phyloP scores from a whole-genome alignment of 2,329 filamentous ascomycete species.

The Colletotrichum tropicale region DNA sequence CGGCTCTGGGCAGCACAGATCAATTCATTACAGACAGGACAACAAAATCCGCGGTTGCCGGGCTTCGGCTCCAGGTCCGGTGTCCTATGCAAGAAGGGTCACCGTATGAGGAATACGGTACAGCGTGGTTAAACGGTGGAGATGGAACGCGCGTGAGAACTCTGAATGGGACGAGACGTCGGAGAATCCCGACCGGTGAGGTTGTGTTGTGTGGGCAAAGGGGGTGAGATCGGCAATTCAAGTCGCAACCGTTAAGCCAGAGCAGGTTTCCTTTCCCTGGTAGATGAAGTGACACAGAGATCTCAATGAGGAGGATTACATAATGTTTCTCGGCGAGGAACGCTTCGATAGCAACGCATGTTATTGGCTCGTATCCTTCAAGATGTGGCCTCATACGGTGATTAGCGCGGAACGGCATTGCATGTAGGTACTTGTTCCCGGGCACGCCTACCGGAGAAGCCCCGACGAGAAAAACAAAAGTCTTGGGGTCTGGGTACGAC shows the following conservation, averaged over 20 bases:
- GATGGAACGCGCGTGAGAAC: not conserved
- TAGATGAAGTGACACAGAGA: constrained; percentile 4
- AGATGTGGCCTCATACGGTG: not conserved
- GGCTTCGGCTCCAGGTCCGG: not conserved
- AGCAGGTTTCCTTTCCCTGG: not conserved
- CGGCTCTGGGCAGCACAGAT: not conserved
- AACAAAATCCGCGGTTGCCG: not conserved
- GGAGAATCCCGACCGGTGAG: not conserved
- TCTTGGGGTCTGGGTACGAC: not conserved
- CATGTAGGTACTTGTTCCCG: not conserved
- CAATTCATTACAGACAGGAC: not conserved
- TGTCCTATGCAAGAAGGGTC: not conserved
- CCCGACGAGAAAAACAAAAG: not conserved
- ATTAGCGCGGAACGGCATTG: not conserved
- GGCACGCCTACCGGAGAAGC: not conserved
- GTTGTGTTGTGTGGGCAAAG: not conserved
- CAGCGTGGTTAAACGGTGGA: not conserved
- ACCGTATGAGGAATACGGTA: not conserved
- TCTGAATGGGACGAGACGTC: constrained; percentile 1
- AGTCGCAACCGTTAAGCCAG: not conserved
- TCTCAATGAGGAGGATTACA: not conserved
- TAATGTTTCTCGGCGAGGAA: not conserved
- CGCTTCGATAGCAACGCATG: not conserved
- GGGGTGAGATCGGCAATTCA: not conserved
- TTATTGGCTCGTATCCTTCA: not conserved